Evolutionary conservation across 2,329 filamentous ascomycete species (phyloP).

Genomic region (Tolypocladium sp.): DNA sequence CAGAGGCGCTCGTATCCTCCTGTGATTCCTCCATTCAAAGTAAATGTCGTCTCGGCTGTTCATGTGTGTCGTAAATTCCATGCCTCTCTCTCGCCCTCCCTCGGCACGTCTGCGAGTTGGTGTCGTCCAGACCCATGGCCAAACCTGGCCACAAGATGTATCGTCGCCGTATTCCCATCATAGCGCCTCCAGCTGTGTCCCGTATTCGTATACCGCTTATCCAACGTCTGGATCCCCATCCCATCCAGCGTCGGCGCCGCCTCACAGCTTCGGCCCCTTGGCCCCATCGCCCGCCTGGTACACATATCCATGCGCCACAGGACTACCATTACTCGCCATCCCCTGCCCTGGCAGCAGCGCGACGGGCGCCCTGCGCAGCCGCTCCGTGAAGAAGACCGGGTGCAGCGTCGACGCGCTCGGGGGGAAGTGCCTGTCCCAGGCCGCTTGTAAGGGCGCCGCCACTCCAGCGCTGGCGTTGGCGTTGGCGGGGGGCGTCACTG

Average conservation of each 20-base stretch:
- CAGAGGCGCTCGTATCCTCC: neutral
- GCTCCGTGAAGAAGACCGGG: conserved; percentile 67
- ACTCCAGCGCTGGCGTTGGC: neutral
- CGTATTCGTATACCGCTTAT: neutral
- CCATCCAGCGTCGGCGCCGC: neutral
- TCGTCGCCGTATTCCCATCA: neutral
- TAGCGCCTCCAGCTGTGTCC: neutral
- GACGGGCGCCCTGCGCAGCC: conserved; percentile 46
- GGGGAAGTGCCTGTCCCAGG: conserved; percentile 16
- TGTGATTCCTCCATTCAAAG: neutral
- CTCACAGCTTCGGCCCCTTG: conserved; percentile 28
- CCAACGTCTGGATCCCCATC: conserved; percentile 3
- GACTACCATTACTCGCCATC: conserved; percentile 15
- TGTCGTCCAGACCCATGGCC: neutral
- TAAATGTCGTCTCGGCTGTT: neutral
- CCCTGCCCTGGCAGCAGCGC: conserved; percentile 9
- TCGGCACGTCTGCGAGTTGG: neutral
- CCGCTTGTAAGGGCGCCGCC: conserved; percentile 9
- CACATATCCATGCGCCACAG: conserved; percentile 52
- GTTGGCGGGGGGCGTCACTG: neutral
- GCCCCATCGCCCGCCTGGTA: conserved; percentile 34
- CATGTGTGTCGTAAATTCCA: neutral
- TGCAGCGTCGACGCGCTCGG: conserved; percentile 55
- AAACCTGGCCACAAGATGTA: neutral
- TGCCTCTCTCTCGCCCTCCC: neutral